A percentile compares a stretch with the other conserved stretches of the same genome.
phyloP scores from a whole-genome alignment of 1,139 yeast genomes.

The Saccharomyces pastorianus region DNA sequence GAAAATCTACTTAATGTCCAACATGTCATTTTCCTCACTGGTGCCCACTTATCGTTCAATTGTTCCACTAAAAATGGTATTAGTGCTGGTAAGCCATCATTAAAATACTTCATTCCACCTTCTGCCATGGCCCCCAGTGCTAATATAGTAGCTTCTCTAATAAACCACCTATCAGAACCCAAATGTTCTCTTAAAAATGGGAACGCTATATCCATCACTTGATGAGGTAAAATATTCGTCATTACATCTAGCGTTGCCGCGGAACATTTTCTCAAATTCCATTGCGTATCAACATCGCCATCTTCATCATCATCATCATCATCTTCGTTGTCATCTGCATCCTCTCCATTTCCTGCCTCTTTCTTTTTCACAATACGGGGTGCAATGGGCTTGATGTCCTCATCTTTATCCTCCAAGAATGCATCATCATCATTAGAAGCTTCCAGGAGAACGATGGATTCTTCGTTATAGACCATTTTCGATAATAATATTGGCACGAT shows the following conservation, averaged over 20 bases:
- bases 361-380: slow-evolving; percentile 52
- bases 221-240: slow-evolving; percentile 59
- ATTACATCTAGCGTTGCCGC: slow-evolving; percentile 87
- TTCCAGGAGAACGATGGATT: slow-evolving; percentile 65
- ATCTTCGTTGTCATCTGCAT: slow-evolving; percentile 33
- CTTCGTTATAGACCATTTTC: slow-evolving; percentile 84
- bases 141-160: slow-evolving; percentile 84
- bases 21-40: slow-evolving; percentile 87
- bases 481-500: slow-evolving; percentile 69
- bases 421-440: slow-evolving; percentile 60
- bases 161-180: slow-evolving; percentile 69
- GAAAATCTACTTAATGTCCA: slow-evolving; percentile 91
- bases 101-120: slow-evolving; percentile 69
- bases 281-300: slow-evolving; percentile 44
- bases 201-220: slow-evolving; percentile 57
- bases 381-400: slow-evolving; percentile 78
- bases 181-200: slow-evolving; percentile 72
- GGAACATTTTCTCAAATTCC: slow-evolving; percentile 89
- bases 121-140: slow-evolving; percentile 94
- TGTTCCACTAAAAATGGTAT: slow-evolving; percentile 82
- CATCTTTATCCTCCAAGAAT: slow-evolving; percentile 64
- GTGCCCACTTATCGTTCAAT: slow-evolving; percentile 64
- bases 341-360: slow-evolving; percentile 30
- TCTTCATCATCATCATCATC: slow-evolving; percentile 29
- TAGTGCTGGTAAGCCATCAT: slow-evolving; percentile 66